Evolutionary conservation across 2,329 filamentous ascomycete species (phyloP), one percentile per base, ranked within the genome.

Genomic region (Emmonsia crescens): DNA sequence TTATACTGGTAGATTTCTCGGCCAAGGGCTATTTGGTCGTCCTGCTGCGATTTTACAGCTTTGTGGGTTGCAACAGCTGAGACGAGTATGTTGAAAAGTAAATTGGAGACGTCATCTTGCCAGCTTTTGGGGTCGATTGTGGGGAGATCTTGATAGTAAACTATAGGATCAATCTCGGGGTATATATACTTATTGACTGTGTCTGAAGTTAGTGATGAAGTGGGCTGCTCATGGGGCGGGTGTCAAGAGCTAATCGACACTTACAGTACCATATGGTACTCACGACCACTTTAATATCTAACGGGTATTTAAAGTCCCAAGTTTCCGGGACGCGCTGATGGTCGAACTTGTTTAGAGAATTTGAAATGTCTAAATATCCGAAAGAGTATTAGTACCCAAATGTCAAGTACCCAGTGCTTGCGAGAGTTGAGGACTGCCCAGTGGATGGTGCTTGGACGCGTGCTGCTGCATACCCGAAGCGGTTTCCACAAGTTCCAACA

Each of bases 241-340:
- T 6, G 29, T 12, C 12, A 27, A 54, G 52, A 38, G 19, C 16
- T 36, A 38, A 19, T n/a, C 19, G 42, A 48, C 16, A 58, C 62
- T 61, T 59, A 65, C 64, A 65, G 56, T 65, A 65, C 64, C 64
- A 64, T 24, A 65, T 55, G n/a, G 57, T 61, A 36, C 64, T 59
- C 9, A 66, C 61, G 31, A 66, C 60, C 33, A 62, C 44, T 24
- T 62, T 61, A 8, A 66, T 42, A 42, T 66, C 57, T 5, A 60
- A 38, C 19, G 64, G 62, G 31, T 63, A 65, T 40, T 51, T 58
- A 16, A 61, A 31, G 27, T 61, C 55, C 33, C 42, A 27, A 12
- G 33, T 29, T 51, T 51, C 44, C 10, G 60, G 60, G 21, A 52
- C 24, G 27, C 36, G 38, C 8, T n/a, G 33, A 55, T 29, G 8